A percentile compares a stretch with the other conserved stretches of the same genome.
Evolutionary conservation across 352 stramenopile genomes (phyloP).

Genomic region (Saprolegnia parasitica): DNA sequence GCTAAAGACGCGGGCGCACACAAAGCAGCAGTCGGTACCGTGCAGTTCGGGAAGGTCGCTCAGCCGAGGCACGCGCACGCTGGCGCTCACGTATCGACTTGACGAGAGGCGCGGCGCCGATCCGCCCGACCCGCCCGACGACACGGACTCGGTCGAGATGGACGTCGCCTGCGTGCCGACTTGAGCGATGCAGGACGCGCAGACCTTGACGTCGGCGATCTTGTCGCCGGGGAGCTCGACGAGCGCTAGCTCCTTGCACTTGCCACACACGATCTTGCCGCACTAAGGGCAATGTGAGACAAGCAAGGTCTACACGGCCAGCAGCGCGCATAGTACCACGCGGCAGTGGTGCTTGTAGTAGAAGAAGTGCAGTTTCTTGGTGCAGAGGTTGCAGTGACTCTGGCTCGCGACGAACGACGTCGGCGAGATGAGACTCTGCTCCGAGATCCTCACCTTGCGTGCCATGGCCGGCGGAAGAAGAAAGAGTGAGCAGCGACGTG

Average conservation of each 20-base stretch:
- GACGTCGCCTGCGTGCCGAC: background rate
- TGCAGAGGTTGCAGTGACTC: conserved; percentile 12
- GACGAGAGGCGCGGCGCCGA: background rate
- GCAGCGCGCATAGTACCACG: background rate
- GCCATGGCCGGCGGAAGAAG: too few species aligned
- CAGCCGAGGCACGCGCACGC: background rate
- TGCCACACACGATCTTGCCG: conserved; percentile 3
- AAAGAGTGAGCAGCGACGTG: too few species aligned
- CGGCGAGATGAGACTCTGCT: background rate
- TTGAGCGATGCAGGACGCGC: background rate
- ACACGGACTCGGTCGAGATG: background rate
- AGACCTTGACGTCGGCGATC: conserved; percentile 5
- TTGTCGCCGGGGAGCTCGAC: conserved; percentile 3
- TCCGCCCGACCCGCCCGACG: background rate
- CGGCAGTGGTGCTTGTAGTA: conserved; percentile 17
- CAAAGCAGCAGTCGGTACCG: background rate
- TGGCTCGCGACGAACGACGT: background rate
- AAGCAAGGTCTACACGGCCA: background rate
- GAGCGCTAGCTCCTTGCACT: background rate
- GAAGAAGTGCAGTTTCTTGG: conserved; percentile 1
- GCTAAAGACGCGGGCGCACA: conserved; percentile 3
- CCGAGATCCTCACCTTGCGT: too few species aligned
- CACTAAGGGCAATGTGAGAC: conserved; percentile 1
- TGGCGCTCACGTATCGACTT: background rate
- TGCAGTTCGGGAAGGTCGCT: conserved; percentile 3